phyloP scores from a whole-genome alignment of 2,329 filamentous ascomycete genomes.

The Fusarium goolgardi region DNA sequence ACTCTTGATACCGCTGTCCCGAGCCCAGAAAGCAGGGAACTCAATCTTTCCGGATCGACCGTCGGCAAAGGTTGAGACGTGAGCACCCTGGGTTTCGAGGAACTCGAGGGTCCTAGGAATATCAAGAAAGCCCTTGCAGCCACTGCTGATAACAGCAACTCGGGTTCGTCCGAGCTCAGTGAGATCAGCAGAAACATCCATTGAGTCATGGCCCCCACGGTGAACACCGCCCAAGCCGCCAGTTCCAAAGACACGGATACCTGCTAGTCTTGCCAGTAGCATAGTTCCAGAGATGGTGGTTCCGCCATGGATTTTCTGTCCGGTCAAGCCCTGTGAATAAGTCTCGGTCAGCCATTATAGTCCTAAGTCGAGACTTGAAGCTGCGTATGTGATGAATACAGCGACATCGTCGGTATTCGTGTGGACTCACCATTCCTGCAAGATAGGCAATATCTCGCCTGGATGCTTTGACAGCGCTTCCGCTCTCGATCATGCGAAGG shows the following conservation, averaged over 20 bases:
- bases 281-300: conserved; percentile 96
- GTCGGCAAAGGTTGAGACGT: conserved; percentile 90
- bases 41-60: conserved; percentile 78
- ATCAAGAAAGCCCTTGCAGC: conserved; percentile 96
- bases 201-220: conserved; percentile 82
- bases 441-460: conserved; percentile 87
- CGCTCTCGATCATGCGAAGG: conserved; percentile 73
- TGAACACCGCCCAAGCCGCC: conserved; percentile 96
- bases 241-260: conserved; percentile 93
- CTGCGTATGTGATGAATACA: neutral
- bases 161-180: conserved; percentile 92
- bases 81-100: conserved; percentile 77
- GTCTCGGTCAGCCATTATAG: conserved; percentile 19
- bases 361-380: neutral
- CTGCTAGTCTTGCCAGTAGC: conserved; percentile 85
- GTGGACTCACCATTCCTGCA: conserved; percentile 73
- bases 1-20: conserved; percentile 85
- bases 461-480: conserved; percentile 83
- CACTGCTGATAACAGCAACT: conserved; percentile 88
- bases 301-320: conserved; percentile 81
- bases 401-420: neutral
- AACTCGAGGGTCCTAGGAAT: conserved; percentile 88
- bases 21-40: conserved; percentile 92
- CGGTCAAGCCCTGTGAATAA: conserved; percentile 34
- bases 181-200: conserved; percentile 96